phyloP scores from a whole-genome alignment of 2,329 filamentous ascomycete species.

The Diaporthe ampelina region DNA sequence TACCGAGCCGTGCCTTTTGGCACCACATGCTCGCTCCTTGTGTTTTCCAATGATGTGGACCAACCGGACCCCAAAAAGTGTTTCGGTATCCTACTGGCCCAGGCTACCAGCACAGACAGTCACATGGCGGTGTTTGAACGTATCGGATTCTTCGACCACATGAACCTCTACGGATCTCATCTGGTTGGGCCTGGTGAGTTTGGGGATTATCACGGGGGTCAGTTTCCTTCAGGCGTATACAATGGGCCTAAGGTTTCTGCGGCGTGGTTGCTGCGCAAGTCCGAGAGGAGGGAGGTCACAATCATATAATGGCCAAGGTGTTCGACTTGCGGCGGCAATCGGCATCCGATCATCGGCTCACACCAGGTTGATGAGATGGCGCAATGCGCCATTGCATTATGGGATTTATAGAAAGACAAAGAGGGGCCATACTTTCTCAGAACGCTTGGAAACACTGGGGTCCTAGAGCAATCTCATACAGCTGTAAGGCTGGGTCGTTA shows the following conservation, averaged over 20 bases:
- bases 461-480: too few species aligned
- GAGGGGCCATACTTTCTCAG: too few species aligned
- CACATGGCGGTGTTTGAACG: neutral
- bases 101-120: neutral
- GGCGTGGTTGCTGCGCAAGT: neutral
- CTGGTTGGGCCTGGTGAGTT: neutral
- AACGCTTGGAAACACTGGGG: too few species aligned
- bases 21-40: neutral
- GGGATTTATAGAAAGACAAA: too few species aligned
- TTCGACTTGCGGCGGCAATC: too few species aligned
- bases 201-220: neutral
- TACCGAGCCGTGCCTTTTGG: neutral
- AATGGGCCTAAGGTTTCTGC: neutral
- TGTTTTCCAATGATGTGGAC: neutral
- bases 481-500: too few species aligned
- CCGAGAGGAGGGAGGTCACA: neutral
- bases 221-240: neutral
- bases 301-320: neutral
- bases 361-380: too few species aligned
- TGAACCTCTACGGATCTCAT: neutral
- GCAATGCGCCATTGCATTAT: too few species aligned
- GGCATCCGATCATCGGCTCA: too few species aligned
- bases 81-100: neutral
- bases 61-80: neutral
- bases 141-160: neutral